Evolutionary conservation across 2,329 filamentous ascomycete genomes (phyloP).

Genomic region (Chrysoporthe deuterocubensis): DNA sequence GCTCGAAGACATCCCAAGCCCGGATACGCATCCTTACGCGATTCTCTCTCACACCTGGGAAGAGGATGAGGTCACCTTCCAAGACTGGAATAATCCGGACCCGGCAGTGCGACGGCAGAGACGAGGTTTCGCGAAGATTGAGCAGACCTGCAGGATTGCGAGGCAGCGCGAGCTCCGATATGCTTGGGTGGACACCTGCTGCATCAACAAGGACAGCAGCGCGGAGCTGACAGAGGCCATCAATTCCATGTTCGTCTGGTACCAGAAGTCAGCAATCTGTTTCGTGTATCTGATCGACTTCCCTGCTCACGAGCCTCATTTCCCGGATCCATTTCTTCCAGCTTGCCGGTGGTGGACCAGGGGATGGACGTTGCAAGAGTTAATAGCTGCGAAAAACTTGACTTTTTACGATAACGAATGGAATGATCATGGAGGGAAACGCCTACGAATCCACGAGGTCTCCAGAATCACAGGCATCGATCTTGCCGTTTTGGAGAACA

Average conservation of each 20-base stretch:
- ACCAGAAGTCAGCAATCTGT: slow-evolving; percentile 25
- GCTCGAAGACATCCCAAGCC: slow-evolving; percentile 13
- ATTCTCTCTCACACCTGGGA: slow-evolving; percentile 38
- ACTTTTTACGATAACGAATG: slow-evolving; percentile 28
- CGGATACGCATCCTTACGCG: slow-evolving; percentile 28
- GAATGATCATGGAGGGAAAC: slow-evolving; percentile 25
- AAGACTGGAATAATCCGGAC: slow-evolving; percentile 27
- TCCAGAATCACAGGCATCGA: slow-evolving; percentile 28
- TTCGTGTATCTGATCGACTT: slow-evolving; percentile 27
- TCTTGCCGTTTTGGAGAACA: slow-evolving; percentile 21
- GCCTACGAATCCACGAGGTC: slow-evolving; percentile 17
- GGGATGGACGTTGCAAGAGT: slow-evolving; percentile 30
- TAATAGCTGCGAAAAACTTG: slow-evolving; percentile 26
- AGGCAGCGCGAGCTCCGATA: slow-evolving; percentile 15
- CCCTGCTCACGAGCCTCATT: background rate
- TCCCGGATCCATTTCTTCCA: slow-evolving; percentile 11
- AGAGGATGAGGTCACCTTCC: slow-evolving; percentile 33
- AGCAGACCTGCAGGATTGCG: slow-evolving; percentile 18
- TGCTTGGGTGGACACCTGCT: slow-evolving; percentile 26
- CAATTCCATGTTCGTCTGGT: slow-evolving; percentile 31
- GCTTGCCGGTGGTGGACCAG: slow-evolving; percentile 28
- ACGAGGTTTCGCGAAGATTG: slow-evolving; percentile 16
- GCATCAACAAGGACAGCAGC: slow-evolving; percentile 27
- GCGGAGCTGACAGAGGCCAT: slow-evolving; percentile 29
- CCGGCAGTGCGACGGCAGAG: background rate